Evolutionary conservation across 1,284 basidiomycete species (phyloP).

Genomic region (Rhodotorula sp.): DNA sequence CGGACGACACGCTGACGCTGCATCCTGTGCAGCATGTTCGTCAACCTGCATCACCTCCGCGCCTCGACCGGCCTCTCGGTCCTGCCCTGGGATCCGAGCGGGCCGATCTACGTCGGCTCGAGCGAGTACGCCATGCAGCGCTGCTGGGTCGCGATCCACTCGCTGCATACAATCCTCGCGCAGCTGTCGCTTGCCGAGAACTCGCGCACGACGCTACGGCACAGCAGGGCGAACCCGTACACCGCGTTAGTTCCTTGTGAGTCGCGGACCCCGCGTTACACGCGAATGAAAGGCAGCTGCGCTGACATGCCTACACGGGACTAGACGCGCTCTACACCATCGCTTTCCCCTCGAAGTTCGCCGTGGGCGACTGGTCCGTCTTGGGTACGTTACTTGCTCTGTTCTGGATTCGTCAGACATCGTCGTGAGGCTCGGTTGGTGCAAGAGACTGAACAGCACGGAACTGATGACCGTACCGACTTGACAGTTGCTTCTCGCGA

Average conservation of each 20-base stretch:
- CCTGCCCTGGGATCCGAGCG: slow-evolving; percentile 32
- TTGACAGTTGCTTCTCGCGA: slow-evolving; percentile 23
- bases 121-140: slow-evolving; percentile 38
- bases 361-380: slow-evolving; percentile 36
- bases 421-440: no score
- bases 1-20: no score
- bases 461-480: no score
- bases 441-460: no score
- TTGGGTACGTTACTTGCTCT: slow-evolving; percentile 14
- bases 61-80: slow-evolving; percentile 24
- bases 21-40: slow-evolving; percentile 22
- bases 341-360: slow-evolving; percentile 37
- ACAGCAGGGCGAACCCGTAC: slow-evolving; percentile 29
- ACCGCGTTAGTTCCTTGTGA: slow-evolving; percentile 36
- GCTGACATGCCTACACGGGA: background rate
- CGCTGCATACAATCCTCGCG: slow-evolving; percentile 35
- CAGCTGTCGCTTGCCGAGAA: slow-evolving; percentile 39
- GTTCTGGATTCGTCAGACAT: no score
- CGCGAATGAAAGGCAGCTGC: background rate
- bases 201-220: slow-evolving; percentile 24
- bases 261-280: background rate
- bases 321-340: slow-evolving; percentile 33
- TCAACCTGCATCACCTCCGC: slow-evolving; percentile 37
- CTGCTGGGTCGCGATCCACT: slow-evolving; percentile 33
- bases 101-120: slow-evolving; percentile 28